phyloP scores from a whole-genome alignment of 2,329 filamentous ascomycete species.

The Paraphaeosphaeria sporulosa region DNA sequence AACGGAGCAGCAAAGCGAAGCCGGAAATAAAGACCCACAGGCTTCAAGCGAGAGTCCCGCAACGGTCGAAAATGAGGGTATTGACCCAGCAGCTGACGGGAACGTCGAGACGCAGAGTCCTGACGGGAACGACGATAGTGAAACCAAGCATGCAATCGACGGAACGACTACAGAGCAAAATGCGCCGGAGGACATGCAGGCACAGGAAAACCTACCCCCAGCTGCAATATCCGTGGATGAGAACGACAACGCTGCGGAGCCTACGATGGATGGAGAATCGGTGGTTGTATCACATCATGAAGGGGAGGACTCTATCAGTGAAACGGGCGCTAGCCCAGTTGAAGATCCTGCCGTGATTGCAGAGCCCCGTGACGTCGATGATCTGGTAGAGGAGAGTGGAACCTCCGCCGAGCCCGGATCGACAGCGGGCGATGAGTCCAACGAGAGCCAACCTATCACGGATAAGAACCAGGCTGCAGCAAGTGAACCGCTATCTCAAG shows the following conservation, averaged over 20 bases:
- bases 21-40: background rate
- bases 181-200: background rate
- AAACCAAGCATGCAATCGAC: background rate
- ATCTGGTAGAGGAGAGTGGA: conserved; percentile 1
- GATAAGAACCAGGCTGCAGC: too few species aligned
- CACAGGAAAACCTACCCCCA: background rate
- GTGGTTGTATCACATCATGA: background rate
- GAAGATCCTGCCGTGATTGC: conserved; percentile 8
- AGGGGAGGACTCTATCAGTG: background rate
- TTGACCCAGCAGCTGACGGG: background rate
- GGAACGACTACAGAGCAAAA: background rate
- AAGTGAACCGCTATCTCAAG: too few species aligned
- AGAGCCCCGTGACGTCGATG: conserved; percentile 6
- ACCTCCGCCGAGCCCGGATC: conserved; percentile 1
- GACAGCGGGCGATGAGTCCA: background rate
- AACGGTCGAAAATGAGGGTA: background rate
- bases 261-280: background rate
- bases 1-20: background rate
- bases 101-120: background rate
- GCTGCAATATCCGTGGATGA: background rate
- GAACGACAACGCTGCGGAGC: conserved; percentile 1
- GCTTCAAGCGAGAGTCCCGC: background rate
- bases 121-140: background rate
- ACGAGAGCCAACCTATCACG: too few species aligned
- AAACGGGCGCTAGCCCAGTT: background rate